These are phyloP conservation scores for Golubevia pallescens DNA, from an alignment of 1,284 basidiomycete species.

Conservation along the genomic window DNA sequence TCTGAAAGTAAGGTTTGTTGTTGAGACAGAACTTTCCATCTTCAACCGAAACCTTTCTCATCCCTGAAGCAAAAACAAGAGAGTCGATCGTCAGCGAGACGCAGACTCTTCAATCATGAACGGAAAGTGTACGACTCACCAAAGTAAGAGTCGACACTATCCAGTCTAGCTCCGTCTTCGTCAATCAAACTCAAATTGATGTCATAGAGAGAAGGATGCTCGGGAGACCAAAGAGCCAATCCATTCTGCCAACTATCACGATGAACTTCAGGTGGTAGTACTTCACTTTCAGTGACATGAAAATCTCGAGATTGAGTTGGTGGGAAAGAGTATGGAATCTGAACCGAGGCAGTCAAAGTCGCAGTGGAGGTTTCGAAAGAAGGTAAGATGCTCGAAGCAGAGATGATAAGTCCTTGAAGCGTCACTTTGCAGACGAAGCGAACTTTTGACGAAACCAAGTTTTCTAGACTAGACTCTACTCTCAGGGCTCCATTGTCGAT, in stretches of 20 bases:
- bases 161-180: not conserved
- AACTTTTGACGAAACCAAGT: not conserved
- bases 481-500: slow-evolving; percentile 30
- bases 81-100: not conserved
- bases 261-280: slow-evolving; percentile 21
- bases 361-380: slow-evolving; percentile 14
- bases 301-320: slow-evolving; percentile 10
- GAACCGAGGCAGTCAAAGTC: slow-evolving; percentile 17
- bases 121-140: slow-evolving; percentile 8
- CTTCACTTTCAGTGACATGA: slow-evolving; percentile 9
- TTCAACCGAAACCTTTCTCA: slow-evolving; percentile 37
- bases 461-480: slow-evolving; percentile 19
- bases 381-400: slow-evolving; percentile 3
- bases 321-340: slow-evolving; percentile 12
- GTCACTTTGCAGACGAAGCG: not conserved
- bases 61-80: slow-evolving; percentile 4
- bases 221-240: slow-evolving; percentile 31
- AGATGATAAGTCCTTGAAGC: slow-evolving; percentile 3
- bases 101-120: too few species aligned
- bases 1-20: slow-evolving; percentile 34
- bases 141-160: slow-evolving; percentile 25
- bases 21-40: slow-evolving; percentile 33
- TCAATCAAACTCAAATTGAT: slow-evolving; percentile 16
- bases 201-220: slow-evolving; percentile 27
- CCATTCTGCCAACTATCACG: slow-evolving; percentile 32